Conservation (phyloP, 441 rosid genomes). For the Gossypium trilobum region DNA sequence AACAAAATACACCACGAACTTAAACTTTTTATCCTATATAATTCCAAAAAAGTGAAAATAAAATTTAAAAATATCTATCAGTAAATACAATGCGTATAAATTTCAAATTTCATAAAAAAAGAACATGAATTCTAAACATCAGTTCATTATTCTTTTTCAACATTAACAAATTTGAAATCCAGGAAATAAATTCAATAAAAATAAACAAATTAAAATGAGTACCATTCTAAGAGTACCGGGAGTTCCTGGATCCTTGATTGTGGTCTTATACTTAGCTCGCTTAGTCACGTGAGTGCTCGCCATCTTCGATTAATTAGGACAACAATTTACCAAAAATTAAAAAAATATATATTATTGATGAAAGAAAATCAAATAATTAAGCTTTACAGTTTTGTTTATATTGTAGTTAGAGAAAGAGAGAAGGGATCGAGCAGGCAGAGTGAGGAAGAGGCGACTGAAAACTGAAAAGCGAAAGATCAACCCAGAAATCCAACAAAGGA, state of each 20-base stretch:
- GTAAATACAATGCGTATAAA: neutral
- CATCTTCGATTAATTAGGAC: conserved; percentile 29
- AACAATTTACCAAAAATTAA: neutral
- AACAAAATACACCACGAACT: neutral
- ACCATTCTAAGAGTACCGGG: conserved; percentile 63
- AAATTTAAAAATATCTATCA: neutral
- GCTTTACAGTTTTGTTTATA: neutral
- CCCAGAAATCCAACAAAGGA: neutral
- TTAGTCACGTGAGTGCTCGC: conserved; percentile 48
- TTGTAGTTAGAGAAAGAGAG: neutral
- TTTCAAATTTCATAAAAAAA: neutral
- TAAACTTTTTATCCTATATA: neutral
- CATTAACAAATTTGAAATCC: neutral
- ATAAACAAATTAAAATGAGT: conserved; percentile 1
- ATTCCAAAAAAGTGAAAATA: neutral
- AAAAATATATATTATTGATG: neutral
- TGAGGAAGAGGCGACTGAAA: neutral
- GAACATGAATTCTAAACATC: neutral
- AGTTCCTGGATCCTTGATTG: conserved; percentile 69
- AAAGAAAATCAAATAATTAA: neutral
- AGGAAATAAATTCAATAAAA: neutral
- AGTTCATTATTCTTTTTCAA: neutral
- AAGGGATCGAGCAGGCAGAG: neutral
- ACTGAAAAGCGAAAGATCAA: neutral
- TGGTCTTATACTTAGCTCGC: conserved; percentile 62